These are phyloP conservation scores for Backusella australiensis DNA, from an alignment of 192 early-diverging fungal species.

Conservation along the genomic window DNA sequence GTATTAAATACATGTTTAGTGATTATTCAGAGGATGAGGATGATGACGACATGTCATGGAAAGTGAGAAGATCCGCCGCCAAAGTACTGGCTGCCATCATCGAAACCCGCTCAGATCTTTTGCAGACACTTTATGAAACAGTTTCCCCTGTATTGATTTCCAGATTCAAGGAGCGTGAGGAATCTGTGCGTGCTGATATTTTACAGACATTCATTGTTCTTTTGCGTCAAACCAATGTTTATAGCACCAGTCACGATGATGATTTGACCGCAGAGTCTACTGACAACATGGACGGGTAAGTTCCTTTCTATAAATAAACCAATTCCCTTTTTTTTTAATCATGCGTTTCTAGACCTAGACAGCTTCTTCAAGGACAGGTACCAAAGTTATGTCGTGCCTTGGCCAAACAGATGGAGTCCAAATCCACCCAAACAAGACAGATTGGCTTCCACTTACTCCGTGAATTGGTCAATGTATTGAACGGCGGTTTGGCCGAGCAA, in stretches of 20 bases:
- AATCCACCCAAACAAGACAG: conserved; percentile 73
- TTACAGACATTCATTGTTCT: conserved; percentile 69
- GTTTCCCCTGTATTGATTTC: conserved; percentile 73
- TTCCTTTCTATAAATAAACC: not conserved
- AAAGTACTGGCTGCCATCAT: conserved; percentile 71
- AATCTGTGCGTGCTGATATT: conserved; percentile 80
- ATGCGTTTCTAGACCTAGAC: conserved; percentile 38
- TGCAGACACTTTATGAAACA: conserved; percentile 58
- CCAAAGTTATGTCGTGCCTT: conserved; percentile 65
- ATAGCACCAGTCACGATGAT: conserved; percentile 32
- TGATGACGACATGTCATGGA: conserved; percentile 94
- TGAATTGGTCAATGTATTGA: conserved; percentile 66
- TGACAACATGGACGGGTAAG: not conserved
- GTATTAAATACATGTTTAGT: conserved; percentile 15
- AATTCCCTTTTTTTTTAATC: not conserved
- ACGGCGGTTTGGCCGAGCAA: conserved; percentile 68
- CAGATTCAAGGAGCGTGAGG: conserved; percentile 84
- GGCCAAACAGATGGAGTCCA: conserved; percentile 64
- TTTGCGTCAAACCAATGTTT: conserved; percentile 56
- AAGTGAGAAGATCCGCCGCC: conserved; percentile 79
- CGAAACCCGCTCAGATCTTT: conserved; percentile 66
- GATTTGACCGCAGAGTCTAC: not conserved
- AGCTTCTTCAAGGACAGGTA: conserved; percentile 59
- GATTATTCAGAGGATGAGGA: conserved; percentile 69
- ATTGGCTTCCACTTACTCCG: conserved; percentile 70